These are phyloP conservation scores for Eruca vesicaria DNA, from an alignment of 441 rosid species.

Conservation along the genomic window DNA sequence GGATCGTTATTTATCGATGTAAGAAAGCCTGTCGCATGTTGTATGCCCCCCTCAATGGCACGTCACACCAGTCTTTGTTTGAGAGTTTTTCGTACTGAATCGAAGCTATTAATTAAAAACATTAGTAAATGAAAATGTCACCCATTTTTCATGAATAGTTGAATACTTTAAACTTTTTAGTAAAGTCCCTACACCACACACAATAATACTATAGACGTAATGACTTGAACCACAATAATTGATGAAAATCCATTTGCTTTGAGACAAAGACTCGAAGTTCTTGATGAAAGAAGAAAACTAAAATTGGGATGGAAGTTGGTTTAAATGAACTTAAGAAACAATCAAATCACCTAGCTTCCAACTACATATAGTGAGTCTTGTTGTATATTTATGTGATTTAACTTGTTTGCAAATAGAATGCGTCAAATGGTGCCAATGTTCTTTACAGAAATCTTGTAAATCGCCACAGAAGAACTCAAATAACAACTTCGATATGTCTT, in stretches of 20 bases:
- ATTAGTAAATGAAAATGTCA: background rate
- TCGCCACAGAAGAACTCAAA: background rate
- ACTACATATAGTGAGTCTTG: background rate
- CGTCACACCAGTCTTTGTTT: slow-evolving; percentile 33
- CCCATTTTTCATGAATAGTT: slow-evolving; percentile 20
- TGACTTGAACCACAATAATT: background rate
- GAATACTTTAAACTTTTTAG: background rate
- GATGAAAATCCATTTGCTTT: background rate
- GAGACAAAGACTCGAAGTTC: background rate
- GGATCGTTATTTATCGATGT: slow-evolving; percentile 4
- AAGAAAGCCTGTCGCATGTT: slow-evolving; percentile 37
- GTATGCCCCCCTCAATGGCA: slow-evolving; percentile 17
- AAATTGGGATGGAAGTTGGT: background rate
- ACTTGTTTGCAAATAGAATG: background rate
- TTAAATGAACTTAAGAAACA: background rate
- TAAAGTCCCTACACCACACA: background rate
- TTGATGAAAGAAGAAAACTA: background rate
- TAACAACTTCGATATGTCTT: background rate
- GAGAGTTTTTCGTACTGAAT: slow-evolving; percentile 23
- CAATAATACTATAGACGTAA: background rate
- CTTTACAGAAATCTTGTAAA: background rate
- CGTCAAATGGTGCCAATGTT: background rate
- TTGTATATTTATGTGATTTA: background rate
- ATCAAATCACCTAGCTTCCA: background rate
- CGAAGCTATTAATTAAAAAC: background rate